Percentiles rank a stretch among this genome's conserved stretches.
Conservation (phyloP, 1,284 basidiomycete genomes). For the Cutaneotrichosporon cutaneum region DNA sequence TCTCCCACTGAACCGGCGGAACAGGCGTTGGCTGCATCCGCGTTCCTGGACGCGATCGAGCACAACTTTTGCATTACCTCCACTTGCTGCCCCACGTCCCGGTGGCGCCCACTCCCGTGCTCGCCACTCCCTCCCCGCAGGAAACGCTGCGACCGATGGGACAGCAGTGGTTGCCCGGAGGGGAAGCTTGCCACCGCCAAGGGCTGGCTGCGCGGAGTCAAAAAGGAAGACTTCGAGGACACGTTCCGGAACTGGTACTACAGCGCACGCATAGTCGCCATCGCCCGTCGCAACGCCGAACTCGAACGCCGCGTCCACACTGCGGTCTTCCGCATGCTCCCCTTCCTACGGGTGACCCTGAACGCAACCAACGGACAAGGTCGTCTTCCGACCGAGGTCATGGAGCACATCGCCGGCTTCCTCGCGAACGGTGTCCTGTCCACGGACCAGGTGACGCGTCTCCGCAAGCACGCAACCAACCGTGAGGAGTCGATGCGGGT, state of each 20-base stretch:
- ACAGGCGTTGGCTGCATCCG: no score
- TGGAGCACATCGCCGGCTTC: background rate
- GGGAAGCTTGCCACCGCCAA: no score
- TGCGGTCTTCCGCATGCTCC: background rate
- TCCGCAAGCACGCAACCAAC: background rate
- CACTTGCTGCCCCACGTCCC: no score
- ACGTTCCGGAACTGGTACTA: background rate
- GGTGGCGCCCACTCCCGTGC: no score
- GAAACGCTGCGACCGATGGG: no score
- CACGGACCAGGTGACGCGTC: background rate
- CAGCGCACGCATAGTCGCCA: background rate
- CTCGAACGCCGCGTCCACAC: background rate
- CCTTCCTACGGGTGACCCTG: background rate
- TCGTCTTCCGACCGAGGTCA: background rate
- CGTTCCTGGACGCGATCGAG: no score
- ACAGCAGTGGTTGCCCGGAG: no score
- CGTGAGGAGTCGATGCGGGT: background rate
- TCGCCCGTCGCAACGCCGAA: background rate
- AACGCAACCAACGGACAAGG: background rate
- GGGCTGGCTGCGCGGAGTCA: no score
- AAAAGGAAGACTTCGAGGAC: no score
- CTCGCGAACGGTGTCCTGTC: background rate
- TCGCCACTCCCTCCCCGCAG: no score
- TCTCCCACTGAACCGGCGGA: no score
- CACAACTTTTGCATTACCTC: no score